A percentile compares a stretch with the other conserved stretches of the same genome.
Conservation (phyloP, 176 grass and related monocot genomes). For the Aechmea fasciata region DNA sequence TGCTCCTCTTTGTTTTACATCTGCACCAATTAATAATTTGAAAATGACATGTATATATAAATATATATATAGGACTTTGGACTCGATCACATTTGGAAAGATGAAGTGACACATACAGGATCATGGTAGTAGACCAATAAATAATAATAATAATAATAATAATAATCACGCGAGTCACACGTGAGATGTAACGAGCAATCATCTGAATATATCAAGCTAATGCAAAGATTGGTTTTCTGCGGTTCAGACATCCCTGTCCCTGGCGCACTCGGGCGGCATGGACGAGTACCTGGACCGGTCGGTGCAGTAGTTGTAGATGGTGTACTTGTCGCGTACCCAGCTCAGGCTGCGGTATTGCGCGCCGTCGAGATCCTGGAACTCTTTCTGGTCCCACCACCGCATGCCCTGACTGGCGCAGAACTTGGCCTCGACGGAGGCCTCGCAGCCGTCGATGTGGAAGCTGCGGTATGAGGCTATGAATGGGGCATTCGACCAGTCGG, state of each 20-base stretch:
- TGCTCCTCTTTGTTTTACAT: too few species aligned
- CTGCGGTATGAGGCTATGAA: not conserved
- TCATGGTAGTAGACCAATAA: too few species aligned
- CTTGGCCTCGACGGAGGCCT: not conserved
- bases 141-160: too few species aligned
- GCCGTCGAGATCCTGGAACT: not conserved
- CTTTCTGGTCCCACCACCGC: not conserved
- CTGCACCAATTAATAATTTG: too few species aligned
- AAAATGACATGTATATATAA: too few species aligned
- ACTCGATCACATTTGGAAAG: too few species aligned
- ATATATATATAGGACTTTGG: too few species aligned
- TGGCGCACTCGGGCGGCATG: not conserved
- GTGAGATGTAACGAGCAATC: too few species aligned
- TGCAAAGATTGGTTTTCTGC: not conserved
- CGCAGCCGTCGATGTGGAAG: constrained; percentile 1
- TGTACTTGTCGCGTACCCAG: not conserved
- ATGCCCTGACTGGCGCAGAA: not conserved
- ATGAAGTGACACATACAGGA: too few species aligned
- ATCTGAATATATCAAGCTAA: too few species aligned
- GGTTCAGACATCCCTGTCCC: not conserved
- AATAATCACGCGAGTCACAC: too few species aligned
- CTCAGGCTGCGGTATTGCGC: not conserved
- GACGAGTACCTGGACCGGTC: not conserved
- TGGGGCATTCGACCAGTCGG: not conserved
- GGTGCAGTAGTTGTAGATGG: not conserved